Conservation (phyloP, 805 yeast species). For the Zygoascus flipseniorum region DNA sequence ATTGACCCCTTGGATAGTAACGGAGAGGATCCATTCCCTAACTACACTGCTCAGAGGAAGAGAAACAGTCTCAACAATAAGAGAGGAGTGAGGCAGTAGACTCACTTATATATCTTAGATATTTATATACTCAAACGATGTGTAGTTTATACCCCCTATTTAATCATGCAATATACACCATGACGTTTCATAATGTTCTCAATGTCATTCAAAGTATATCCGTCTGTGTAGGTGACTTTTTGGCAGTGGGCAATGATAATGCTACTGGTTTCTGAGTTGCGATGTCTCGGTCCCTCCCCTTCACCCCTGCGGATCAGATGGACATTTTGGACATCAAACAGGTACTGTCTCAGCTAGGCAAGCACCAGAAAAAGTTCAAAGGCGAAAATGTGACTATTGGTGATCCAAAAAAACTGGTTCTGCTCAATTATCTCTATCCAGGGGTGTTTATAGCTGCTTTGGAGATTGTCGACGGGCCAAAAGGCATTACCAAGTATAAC, state of each 20-base stretch:
- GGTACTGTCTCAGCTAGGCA: background rate
- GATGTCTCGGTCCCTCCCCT: background rate
- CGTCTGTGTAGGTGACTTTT: background rate
- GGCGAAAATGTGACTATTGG: background rate
- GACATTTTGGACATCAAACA: background rate
- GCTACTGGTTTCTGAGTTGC: background rate
- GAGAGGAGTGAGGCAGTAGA: slow-evolving; percentile 26
- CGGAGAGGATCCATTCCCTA: slow-evolving; percentile 18
- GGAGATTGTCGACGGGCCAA: background rate
- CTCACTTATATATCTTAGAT: background rate
- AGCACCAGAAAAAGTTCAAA: background rate
- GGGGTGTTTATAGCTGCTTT: background rate
- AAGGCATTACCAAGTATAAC: background rate
- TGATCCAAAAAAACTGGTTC: background rate
- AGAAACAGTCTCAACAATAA: slow-evolving; percentile 45
- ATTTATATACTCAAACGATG: background rate
- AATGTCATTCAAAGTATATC: background rate
- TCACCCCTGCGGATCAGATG: background rate
- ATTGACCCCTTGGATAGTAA: background rate
- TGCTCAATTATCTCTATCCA: slow-evolving; percentile 1
- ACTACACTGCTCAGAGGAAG: slow-evolving; percentile 43
- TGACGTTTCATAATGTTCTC: background rate
- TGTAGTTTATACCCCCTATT: background rate
- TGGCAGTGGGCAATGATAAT: background rate
- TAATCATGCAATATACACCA: background rate